Base-by-base conservation (phyloP, 1,139 yeast species). In the Pichia sorboxylosa region DNA sequence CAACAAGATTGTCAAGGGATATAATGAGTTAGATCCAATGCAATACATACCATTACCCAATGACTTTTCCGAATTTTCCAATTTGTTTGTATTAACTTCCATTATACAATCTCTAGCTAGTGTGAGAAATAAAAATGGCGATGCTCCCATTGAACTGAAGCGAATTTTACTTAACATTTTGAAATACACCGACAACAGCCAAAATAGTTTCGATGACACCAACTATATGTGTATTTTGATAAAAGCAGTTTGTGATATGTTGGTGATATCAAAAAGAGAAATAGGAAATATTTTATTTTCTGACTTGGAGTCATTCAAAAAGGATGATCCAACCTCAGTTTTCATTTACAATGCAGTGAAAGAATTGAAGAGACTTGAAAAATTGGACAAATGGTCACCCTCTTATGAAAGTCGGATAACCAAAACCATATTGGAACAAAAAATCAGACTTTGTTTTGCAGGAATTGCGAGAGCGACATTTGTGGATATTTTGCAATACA, bases 331-430 rank as follows among this genome's bases (percentile, higher is more conserved):
- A 6, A 49, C 43, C 6, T 59, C 57, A 13, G 47, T 45, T 24
- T 68, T 66, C 45, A 48, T 67, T 6, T 46, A 52, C 8, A 64
- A 62, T 14, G 71, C 75, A 0, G 49, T 70, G 13, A 61, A 64
- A 13, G 84, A 87, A 49, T 61, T 92, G 31, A 73, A 76, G 34
- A 65, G 97, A 40, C 69, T 78, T 39, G 74, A 76, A 42, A 73
- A 87, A 42, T 63, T 92, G 57, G 97, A 90, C 47, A 77, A 73
- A 31, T 85, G 94, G 93, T 65, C 79, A 11, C 93, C 95, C 0
- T 76, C 94, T 0, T 73, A 69, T 43, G 79, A 78, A 29, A 59
- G 69, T 26, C 51, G 66, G 27, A 61, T 84, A 9, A 70, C 85
- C 1, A 63, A 60, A 16, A 63, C 71, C 8, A 76, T 80, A 35